Conservation (phyloP, 1,284 basidiomycete genomes). For the Hymenochaete sp. region DNA sequence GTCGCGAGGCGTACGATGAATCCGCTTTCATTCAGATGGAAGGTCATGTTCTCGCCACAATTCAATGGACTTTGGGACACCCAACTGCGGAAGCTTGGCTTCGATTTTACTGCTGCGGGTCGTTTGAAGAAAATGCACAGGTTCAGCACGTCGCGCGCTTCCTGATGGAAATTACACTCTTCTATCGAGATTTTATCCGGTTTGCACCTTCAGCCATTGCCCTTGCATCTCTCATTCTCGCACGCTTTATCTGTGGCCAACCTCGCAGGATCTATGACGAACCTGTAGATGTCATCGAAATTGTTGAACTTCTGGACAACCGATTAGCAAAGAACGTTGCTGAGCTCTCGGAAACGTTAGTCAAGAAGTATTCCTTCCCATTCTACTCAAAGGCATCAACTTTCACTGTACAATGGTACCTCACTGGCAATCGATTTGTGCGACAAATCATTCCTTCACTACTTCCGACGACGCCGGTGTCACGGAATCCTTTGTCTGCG, state of each 20-base stretch:
- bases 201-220: conserved; percentile 84
- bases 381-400: conserved; percentile 94
- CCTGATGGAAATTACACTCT: conserved; percentile 96
- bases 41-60: conserved; percentile 91
- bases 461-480: conserved; percentile 62
- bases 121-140: conserved; percentile 72
- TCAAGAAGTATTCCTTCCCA: conserved; percentile 95
- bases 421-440: conserved; percentile 64
- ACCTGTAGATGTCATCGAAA: conserved; percentile 65
- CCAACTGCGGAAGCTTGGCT: conserved; percentile 98
- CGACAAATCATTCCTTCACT: conserved; percentile 37
- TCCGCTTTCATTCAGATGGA: conserved; percentile 97
- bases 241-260: conserved; percentile 80
- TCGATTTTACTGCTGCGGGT: conserved; percentile 65
- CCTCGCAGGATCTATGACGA: conserved; percentile 71
- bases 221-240: conserved; percentile 78
- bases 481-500: conserved; percentile 38
- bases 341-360: conserved; percentile 84
- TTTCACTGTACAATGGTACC: conserved; percentile 87
- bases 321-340: conserved; percentile 81
- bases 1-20: conserved; percentile 92
- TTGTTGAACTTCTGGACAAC: conserved; percentile 79
- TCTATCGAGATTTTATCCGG: conserved; percentile 91
- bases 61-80: conserved; percentile 95
- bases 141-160: conserved; percentile 94